phyloP scores from a whole-genome alignment of 2,329 filamentous ascomycete genomes.

The Pyrenophora graminea region DNA sequence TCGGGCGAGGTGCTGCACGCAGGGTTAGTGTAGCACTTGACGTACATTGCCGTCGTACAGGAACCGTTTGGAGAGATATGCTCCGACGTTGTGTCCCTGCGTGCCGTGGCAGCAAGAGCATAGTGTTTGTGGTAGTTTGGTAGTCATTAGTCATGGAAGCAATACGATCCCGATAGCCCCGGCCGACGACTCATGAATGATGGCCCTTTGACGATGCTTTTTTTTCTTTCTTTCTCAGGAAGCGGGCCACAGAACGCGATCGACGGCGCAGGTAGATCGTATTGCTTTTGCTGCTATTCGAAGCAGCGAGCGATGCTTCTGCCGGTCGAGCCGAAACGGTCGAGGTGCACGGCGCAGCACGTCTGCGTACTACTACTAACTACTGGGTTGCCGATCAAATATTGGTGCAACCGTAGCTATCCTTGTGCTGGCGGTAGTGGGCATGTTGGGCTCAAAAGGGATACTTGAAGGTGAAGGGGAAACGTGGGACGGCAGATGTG shows the following conservation, averaged over 20 bases:
- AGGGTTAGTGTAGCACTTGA: constrained; percentile 1
- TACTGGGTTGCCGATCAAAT: not conserved
- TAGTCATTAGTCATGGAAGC: too few relatives aligned
- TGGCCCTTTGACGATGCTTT: not conserved
- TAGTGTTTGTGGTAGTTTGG: not conserved
- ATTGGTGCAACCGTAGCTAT: constrained; percentile 13
- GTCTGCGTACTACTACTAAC: not conserved
- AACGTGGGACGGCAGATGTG: constrained; percentile 13
- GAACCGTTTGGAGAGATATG: too few relatives aligned
- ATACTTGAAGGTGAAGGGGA: constrained; percentile 1
- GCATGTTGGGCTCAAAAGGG: not conserved
- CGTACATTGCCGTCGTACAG: not conserved
- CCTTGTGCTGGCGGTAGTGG: not conserved
- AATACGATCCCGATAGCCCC: not conserved
- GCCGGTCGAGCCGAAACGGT: constrained; percentile 1
- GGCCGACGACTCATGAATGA: not conserved
- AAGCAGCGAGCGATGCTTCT: not conserved
- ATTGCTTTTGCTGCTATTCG: not conserved
- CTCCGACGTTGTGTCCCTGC: not conserved
- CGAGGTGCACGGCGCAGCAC: constrained; percentile 1
- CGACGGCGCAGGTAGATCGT: not conserved
- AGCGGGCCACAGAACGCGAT: constrained; percentile 4
- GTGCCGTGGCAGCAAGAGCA: not conserved
- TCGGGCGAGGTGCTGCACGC: constrained; percentile 4
- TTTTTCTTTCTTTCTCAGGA: not conserved